Evolutionary conservation across 1,139 yeast species (phyloP).

Genomic region (Pichia kudriavzevii): DNA sequence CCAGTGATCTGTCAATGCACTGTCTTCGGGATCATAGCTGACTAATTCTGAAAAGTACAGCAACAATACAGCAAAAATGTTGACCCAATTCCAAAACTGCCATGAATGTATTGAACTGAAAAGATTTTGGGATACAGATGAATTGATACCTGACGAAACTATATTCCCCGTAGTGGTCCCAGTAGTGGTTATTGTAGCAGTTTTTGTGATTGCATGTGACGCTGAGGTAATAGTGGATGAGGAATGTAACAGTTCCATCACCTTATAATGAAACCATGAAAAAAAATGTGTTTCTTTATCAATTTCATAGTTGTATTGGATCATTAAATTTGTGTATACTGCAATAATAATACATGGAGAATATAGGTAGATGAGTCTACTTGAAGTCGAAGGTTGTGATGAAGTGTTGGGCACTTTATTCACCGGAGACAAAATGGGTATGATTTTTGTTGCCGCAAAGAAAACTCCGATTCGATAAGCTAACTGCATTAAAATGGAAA

Average conservation of each 20-base stretch:
- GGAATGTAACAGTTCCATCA: slow-evolving; percentile 5
- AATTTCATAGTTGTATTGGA: slow-evolving; percentile 79
- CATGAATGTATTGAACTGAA: slow-evolving; percentile 54
- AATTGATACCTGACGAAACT: neutral
- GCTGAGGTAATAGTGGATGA: neutral
- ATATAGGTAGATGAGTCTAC: slow-evolving; percentile 69
- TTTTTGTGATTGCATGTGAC: neutral
- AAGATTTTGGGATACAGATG: slow-evolving; percentile 4
- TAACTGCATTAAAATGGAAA: slow-evolving; percentile 73
- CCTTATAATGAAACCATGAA: slow-evolving; percentile 20
- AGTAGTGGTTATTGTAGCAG: slow-evolving; percentile 1
- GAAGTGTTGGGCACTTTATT: slow-evolving; percentile 10
- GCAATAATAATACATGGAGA: slow-evolving; percentile 92
- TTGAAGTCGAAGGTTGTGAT: slow-evolving; percentile 27
- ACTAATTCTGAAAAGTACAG: slow-evolving; percentile 69
- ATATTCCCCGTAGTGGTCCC: neutral
- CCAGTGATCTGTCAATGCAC: slow-evolving; percentile 28
- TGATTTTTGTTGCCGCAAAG: slow-evolving; percentile 88
- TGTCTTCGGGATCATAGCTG: slow-evolving; percentile 28
- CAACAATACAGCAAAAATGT: slow-evolving; percentile 72
- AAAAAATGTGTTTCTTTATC: slow-evolving; percentile 31
- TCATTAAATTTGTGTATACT: slow-evolving; percentile 86
- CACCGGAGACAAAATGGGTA: slow-evolving; percentile 59
- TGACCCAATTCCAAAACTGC: slow-evolving; percentile 97
- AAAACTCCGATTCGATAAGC: slow-evolving; percentile 83